Base-by-base conservation (phyloP, 441 rosid species). In the Corymbia calophylla region DNA sequence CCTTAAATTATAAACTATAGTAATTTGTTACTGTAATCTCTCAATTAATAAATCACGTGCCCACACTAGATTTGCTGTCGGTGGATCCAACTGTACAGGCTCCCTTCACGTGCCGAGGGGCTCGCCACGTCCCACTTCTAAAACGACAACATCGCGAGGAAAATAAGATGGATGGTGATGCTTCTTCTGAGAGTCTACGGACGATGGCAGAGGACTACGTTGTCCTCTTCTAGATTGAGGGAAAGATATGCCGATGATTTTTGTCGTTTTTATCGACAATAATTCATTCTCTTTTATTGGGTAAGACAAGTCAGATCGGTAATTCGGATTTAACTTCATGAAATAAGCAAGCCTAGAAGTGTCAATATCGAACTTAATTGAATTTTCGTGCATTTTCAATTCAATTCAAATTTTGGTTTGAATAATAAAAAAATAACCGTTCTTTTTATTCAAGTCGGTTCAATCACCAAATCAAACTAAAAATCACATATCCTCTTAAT, bases 311-410 rank as follows among this genome's bases (percentile, higher is more conserved):
- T 18, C 23, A 10, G 3, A 1, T 31, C 77, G 0, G 2, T 16
- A 0, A 31, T 31, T 16, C 0, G 12, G 12, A 29, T 31, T 66
- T 31, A 31, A 4, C 9, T 7, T 15, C 16, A 1, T 64, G 0
- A 21, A 7, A n/a, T 64, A 64, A 64, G 9, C 35, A n/a, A n/a
- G n/a, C n/a, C n/a, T 39, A 39, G 6, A 39, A 39, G 44, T 39
- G 44, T 39, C 44, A 5, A 39, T 39, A 39, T 39, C 44, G 44
- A 39, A 39, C 44, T 39, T 4, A 39, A 39, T 39, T 39, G 44
- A 39, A 39, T 39, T 39, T 39, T 39, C 44, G 5, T 39, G 44
- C 5, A 39, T 39, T 39, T 39, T 39, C 5, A 39, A 39, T 39
- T 39, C 5, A 39, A 39, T 39, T 39, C 44, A 39, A 39, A 39